A percentile compares a stretch with the other conserved stretches of the same genome.
phyloP scores from a whole-genome alignment of 108 stramenopile species.

The Nitzschia sp. region DNA sequence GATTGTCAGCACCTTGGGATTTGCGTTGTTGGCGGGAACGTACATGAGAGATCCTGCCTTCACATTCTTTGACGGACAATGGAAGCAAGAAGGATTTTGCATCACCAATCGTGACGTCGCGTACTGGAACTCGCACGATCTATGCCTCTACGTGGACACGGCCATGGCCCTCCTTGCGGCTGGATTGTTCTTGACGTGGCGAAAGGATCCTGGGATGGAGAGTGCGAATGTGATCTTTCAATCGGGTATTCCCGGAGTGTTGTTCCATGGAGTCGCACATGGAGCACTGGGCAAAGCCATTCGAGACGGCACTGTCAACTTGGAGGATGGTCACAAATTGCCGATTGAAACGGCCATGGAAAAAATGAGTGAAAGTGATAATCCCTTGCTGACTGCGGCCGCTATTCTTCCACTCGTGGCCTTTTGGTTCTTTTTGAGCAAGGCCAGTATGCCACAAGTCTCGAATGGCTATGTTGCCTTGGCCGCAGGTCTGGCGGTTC shows the following conservation, averaged over 20 bases:
- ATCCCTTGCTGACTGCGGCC: background rate
- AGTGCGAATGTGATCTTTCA: background rate
- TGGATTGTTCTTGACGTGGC: slow-evolving; percentile 13
- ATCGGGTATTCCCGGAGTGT: slow-evolving; percentile 11
- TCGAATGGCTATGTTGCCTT: background rate
- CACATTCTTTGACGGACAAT: slow-evolving; percentile 17
- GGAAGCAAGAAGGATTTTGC: slow-evolving; percentile 33
- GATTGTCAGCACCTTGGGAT: background rate
- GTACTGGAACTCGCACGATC: slow-evolving; percentile 16
- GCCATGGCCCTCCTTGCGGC: background rate
- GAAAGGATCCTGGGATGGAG: slow-evolving; percentile 9
- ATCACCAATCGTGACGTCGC: slow-evolving; percentile 21
- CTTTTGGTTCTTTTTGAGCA: background rate
- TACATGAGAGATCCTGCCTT: slow-evolving; percentile 1
- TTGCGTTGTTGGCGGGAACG: background rate
- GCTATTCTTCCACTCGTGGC: background rate
- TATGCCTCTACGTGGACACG: slow-evolving; percentile 19
- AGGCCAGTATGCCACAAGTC: background rate
- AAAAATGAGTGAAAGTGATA: background rate
- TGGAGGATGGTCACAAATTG: background rate
- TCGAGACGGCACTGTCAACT: background rate
- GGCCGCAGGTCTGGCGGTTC: background rate
- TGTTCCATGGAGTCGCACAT: slow-evolving; percentile 29
- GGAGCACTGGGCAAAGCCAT: slow-evolving; percentile 8
- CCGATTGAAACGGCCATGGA: background rate